Evolutionary conservation across 257 asterid species (phyloP), one percentile per base, ranked within the genome.

Genomic region (Linderniella brevidens): DNA sequence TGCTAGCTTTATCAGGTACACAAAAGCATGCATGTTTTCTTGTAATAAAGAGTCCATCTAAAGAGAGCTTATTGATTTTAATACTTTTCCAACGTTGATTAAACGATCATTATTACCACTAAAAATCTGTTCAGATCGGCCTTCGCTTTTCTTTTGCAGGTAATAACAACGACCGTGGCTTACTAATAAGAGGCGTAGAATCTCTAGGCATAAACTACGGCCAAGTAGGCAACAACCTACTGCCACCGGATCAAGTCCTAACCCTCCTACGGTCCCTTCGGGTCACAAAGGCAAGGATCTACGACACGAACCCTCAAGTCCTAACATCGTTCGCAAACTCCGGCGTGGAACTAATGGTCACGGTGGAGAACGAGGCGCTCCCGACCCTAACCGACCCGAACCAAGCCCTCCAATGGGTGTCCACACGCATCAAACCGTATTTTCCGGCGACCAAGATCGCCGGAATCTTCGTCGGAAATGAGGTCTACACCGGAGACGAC

Each of bases 381-480:
- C 47, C 80, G 14, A 62, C 78, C 0, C 41, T 88, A 11, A 56
- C 37, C 57, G 86, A 74, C 19, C 80, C 73, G 4, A 71, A 62
- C 48, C 74, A 58, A 49, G 92, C 97, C 39, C 46, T 76, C 16
- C 70, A 78, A 37, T 88, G 97, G 97, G 95, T 80, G 1, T 48
- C 37, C 37, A 66, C 73, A 16, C 85, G 35, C 49, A 70, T 88
- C 35, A 50, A 55, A 19, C 92, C 97, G 0, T 76, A 62, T 15
- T 37, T 66, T 3, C 97, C 97, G 1, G 77, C 83, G 10, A 88
- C 97, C 1, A 67, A 36, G 9, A 80, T 88, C 63, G 68, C 84
- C 19, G 95, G 88, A n/a, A 78, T 88, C 42, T 79, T 88, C 7
- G 95, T 83, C 1, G 97, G 97, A 0, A 88, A 88, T 49, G 97